Evolutionary conservation across 2,329 filamentous ascomycete species (phyloP).

Genomic region (Chlorencoelia australis): DNA sequence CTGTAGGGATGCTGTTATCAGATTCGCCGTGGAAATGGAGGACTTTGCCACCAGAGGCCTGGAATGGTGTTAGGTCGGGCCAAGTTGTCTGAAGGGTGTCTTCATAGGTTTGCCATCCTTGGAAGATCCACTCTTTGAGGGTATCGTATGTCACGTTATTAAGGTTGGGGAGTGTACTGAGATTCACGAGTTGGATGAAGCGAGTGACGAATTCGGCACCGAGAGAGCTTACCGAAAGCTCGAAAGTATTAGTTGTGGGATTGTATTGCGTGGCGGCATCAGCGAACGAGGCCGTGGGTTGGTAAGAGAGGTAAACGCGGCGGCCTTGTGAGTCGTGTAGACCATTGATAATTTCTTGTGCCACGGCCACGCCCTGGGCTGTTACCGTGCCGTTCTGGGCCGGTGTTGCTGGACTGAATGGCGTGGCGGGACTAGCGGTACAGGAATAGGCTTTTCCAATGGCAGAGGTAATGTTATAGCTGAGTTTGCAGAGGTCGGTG

Average conservation of each 20-base stretch:
- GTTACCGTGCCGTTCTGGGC: constrained; percentile 17
- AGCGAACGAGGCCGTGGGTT: constrained; percentile 17
- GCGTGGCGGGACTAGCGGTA: constrained; percentile 20
- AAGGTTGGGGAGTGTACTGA: constrained; percentile 34
- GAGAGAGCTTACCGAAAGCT: constrained; percentile 25
- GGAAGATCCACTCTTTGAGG: constrained; percentile 43
- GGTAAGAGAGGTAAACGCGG: constrained; percentile 30
- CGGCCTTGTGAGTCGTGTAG: constrained; percentile 27
- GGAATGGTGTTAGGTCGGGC: constrained; percentile 42
- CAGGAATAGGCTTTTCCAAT: constrained; percentile 39
- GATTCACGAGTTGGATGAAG: constrained; percentile 32
- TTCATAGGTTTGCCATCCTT: constrained; percentile 37
- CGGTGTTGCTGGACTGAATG: constrained; percentile 9
- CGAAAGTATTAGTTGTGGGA: constrained; percentile 20
- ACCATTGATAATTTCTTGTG: constrained; percentile 28
- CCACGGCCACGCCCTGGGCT: constrained; percentile 27
- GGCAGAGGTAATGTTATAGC: constrained; percentile 36
- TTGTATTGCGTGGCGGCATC: constrained; percentile 3
- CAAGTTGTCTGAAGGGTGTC: constrained; percentile 43
- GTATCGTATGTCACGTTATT: constrained; percentile 45
- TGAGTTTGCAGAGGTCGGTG: constrained; percentile 36
- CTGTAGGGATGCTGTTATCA: constrained; percentile 41
- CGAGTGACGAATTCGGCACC: constrained; percentile 32
- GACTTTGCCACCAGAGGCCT: constrained; percentile 41
- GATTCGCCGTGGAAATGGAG: constrained; percentile 50